phyloP scores from a whole-genome alignment of 2,329 filamentous ascomycete genomes.

The Cordyceps cateniannulata region DNA sequence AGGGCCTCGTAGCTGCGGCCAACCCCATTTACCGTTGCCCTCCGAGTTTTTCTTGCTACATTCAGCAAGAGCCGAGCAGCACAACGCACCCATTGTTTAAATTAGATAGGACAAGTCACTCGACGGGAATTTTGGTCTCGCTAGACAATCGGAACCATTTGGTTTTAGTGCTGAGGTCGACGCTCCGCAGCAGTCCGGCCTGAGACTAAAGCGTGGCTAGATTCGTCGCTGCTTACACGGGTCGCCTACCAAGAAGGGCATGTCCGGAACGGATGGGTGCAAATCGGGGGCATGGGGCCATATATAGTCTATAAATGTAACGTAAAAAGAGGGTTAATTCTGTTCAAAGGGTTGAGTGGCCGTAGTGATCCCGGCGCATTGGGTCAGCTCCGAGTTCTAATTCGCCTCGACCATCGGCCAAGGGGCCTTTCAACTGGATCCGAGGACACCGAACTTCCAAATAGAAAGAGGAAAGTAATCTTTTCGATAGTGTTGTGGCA shows the following conservation, averaged over 20 bases:
- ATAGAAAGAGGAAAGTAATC: too few species aligned
- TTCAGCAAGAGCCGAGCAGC: too few species aligned
- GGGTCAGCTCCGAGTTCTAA: neutral
- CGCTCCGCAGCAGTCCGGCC: neutral
- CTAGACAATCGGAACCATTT: neutral
- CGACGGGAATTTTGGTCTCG: too few species aligned
- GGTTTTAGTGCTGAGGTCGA: neutral
- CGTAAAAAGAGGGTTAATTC: neutral
- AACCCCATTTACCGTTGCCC: neutral
- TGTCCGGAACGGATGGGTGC: neutral
- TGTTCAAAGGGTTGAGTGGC: neutral
- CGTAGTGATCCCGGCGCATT: neutral
- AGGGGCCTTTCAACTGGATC: neutral
- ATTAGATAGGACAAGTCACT: too few species aligned
- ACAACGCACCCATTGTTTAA: too few species aligned
- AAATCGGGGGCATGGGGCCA: neutral
- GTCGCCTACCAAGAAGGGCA: neutral
- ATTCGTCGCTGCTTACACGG: neutral
- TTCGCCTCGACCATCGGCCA: neutral
- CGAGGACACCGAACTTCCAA: neutral
- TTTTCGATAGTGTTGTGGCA: neutral
- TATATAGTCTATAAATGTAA: neutral
- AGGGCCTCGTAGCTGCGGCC: neutral
- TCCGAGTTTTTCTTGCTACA: neutral
- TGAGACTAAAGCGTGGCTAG: neutral